Base-by-base conservation (phyloP, 176 grass and related monocot genomes). In the Triticum turgidum region DNA sequence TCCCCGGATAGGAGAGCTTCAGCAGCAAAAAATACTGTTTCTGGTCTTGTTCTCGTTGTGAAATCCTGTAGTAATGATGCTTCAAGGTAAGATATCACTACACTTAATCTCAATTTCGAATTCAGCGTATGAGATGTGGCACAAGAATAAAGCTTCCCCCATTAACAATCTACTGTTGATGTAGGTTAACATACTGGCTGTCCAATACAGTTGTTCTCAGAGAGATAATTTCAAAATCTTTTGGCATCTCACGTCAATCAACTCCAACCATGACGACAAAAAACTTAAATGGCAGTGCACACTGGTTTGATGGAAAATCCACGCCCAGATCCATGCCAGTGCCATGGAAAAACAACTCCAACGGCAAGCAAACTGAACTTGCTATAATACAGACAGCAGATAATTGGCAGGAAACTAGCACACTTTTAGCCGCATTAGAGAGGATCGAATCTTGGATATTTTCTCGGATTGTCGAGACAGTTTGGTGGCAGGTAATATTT, bases 401-500 rank as follows among this genome's bases (percentile, higher is more conserved):
- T 82, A 87, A 89, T 88, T 96, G 90, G 90, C 89, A 94, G 61
- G 94, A 97, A 82, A 93, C 87, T n/a, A 84, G 54, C 80, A 87
- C 90, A 63, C 77, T 96, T 89, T 91, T 93, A 61, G 76, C 86
- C 88, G 87, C 94, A 69, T 33, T 99, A 67, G 89, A 96, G 80
- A 96, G 90, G 86, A 91, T 99, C 13, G 97, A 99, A 87, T 99
- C 87, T 63, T 99, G 97, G 97, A 93, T 94, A 77, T 99, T 99
- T 83, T 94, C 87, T 88, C 88, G 90, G 42, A 90, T 99, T 67
- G 85, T 99, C 11, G 89, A 99, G 61, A 96, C 92, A 24, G 87
- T 99, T 21, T 99, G 97, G 97, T 97, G 92, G 94, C 97, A 99
- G 94, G 97, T 99, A 93, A 92, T 87, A 80, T 35, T 88, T 56